These are phyloP conservation scores for Hypomyces perniciosus DNA, from an alignment of 2,329 filamentous ascomycete species.

Conservation along the genomic window DNA sequence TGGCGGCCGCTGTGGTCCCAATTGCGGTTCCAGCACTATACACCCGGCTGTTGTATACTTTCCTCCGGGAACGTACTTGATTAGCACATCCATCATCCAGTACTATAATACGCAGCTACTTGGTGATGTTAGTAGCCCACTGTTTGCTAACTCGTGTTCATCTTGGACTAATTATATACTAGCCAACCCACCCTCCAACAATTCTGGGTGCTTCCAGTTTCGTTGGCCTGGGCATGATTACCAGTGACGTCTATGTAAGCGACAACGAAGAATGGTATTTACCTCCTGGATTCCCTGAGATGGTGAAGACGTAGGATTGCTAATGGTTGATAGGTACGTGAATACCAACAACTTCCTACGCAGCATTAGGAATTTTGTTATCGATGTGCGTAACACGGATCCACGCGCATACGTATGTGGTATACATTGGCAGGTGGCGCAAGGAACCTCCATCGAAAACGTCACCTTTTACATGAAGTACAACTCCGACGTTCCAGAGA, in stretches of 20 bases:
- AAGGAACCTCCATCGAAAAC: constrained; percentile 49
- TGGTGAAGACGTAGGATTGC: background rate
- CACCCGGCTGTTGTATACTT: constrained; percentile 23
- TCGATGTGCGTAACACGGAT: constrained; percentile 43
- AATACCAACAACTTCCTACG: constrained; percentile 56
- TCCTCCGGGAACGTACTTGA: constrained; percentile 47
- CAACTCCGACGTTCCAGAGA: background rate
- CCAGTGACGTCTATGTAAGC: constrained; percentile 28
- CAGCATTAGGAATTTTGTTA: constrained; percentile 58
- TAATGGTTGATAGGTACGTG: constrained; percentile 18
- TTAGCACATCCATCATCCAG: constrained; percentile 51
- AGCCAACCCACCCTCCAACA: constrained; percentile 38
- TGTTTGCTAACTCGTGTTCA: too few relatives aligned
- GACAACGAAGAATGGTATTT: constrained; percentile 17
- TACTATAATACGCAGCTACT: constrained; percentile 60
- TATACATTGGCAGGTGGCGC: constrained; percentile 60
- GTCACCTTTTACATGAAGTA: constrained; percentile 40
- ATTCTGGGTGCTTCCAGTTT: constrained; percentile 50
- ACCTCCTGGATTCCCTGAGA: background rate
- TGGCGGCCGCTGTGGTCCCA: constrained; percentile 28
- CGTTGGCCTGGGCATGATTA: constrained; percentile 50
- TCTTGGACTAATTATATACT: too few relatives aligned
- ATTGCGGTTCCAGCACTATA: constrained; percentile 26
- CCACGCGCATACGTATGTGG: constrained; percentile 30
- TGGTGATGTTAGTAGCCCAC: constrained; percentile 11